phyloP scores from a whole-genome alignment of 306 rosid genomes.

The Crotalaria pallida region DNA sequence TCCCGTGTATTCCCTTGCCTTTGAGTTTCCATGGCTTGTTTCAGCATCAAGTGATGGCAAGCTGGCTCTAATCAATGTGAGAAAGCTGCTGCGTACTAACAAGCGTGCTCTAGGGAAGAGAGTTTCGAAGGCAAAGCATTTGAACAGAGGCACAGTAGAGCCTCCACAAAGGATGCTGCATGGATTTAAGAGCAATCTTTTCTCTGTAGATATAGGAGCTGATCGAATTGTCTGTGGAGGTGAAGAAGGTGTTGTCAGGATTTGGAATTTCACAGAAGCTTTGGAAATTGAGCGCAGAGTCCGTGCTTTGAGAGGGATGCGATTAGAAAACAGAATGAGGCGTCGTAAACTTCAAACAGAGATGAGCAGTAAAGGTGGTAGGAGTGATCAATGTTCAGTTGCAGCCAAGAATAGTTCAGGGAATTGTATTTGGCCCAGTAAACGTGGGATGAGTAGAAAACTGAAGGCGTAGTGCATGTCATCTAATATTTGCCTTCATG shows the following conservation, averaged over 20 bases:
- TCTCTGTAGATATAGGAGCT: slow-evolving; percentile 70
- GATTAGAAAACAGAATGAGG: slow-evolving; percentile 81
- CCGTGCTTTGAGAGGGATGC: slow-evolving; percentile 56
- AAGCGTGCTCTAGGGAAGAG: slow-evolving; percentile 38
- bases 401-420: slow-evolving; percentile 77
- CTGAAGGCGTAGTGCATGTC: slow-evolving; percentile 52
- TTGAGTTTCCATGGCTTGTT: slow-evolving; percentile 98
- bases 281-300: slow-evolving; percentile 66
- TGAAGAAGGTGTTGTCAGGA: slow-evolving; percentile 86
- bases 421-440: slow-evolving; percentile 57
- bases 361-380: slow-evolving; percentile 43
- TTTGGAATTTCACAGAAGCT: slow-evolving; percentile 91
- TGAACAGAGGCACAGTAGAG: slow-evolving; percentile 39
- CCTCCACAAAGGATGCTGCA: slow-evolving; percentile 94
- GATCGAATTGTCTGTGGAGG: slow-evolving; percentile 97
- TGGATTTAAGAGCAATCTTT: slow-evolving; percentile 67
- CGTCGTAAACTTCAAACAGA: slow-evolving; percentile 63
- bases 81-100: slow-evolving; percentile 51
- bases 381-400: slow-evolving; percentile 70
- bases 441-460: slow-evolving; percentile 63
- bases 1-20: slow-evolving; percentile 75
- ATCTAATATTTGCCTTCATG: neutral
- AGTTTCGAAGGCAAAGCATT: slow-evolving; percentile 29
- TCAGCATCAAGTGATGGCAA: slow-evolving; percentile 89
- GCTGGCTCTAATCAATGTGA: slow-evolving; percentile 75